A percentile compares a stretch with the other conserved stretches of the same genome.
Evolutionary conservation across 2,329 filamentous ascomycete species (phyloP).

Genomic region (Venturia pyrina): DNA sequence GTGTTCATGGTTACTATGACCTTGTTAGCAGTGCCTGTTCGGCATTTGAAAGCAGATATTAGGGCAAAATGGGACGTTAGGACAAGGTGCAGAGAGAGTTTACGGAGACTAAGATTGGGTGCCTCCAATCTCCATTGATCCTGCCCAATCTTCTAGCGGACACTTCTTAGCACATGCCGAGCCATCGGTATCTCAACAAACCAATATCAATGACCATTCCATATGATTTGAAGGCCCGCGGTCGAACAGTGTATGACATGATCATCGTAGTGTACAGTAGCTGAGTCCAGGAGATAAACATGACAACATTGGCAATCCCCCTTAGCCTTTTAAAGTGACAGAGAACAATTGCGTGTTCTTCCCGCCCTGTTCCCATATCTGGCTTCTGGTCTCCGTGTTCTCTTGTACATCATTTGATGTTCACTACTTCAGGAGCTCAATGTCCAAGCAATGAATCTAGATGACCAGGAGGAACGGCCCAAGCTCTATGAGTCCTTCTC

Average conservation of each 20-base stretch:
- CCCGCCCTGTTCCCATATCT: not conserved
- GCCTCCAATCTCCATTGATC: not conserved
- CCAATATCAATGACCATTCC: no score
- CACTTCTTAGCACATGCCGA: not conserved
- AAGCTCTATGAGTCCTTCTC: not conserved
- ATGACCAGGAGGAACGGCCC: not conserved
- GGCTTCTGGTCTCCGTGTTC: not conserved
- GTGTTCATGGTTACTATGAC: not conserved
- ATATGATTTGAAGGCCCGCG: no score
- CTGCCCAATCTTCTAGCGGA: not conserved
- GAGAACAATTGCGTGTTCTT: not conserved
- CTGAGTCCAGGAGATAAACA: not conserved
- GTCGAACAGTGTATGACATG: no score
- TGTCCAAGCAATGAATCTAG: not conserved
- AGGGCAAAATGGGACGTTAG: not conserved
- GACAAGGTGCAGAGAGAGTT: not conserved
- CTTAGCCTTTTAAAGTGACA: not conserved
- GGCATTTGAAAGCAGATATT: not conserved
- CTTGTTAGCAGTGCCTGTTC: not conserved
- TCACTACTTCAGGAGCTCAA: not conserved
- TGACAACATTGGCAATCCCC: not conserved
- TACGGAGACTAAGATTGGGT: not conserved
- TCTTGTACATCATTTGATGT: not conserved
- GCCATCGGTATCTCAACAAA: not conserved
- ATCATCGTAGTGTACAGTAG: no score